Base-by-base conservation (phyloP, 257 asterid species). In the Przewalskia tangutica region DNA sequence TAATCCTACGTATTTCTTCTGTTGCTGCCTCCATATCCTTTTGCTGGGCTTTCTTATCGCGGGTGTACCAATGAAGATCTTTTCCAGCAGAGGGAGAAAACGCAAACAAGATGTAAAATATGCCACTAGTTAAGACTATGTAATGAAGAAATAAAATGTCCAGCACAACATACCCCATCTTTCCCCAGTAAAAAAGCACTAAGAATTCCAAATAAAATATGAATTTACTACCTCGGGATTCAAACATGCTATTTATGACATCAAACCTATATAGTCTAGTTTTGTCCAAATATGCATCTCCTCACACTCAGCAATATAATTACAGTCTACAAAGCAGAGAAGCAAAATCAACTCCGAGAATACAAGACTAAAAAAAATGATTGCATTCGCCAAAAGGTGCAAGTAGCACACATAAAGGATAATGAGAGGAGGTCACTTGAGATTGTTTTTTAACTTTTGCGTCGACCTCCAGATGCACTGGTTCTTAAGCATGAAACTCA, bases 41-140 rank as follows among this genome's bases (percentile, higher is more conserved):
- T 34, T 79, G 23, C 11, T 80, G 84, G 44, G 94, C 88, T 8
- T 91, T 92, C 81, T 96, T 96, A 77, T 92, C 97, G 42, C 98
- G 98, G 9, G 91, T 42, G 65, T 96, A 96, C 99, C 98, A 96
- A 63, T 88, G 86, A 76, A 96, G 97, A 88, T 96, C 99, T 87
- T 96, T 96, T 80, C 99, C 99, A 94, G 85, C 56, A 88, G 48
- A 59, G 42, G 0, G 44, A 58, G 73, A 13, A 40, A 34, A 11
- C 32, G 50, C 65, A 65, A 62, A 32, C 5, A 42, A 65, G 54
- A 81, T 10, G 20, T 14, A 51, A 64, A 12, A 64, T 32, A 65
- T 71, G 55, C n/a, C 79, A 46, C 40, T 71, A 71, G 13, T 46
- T 71, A 46, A 70, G 58, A 42, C 58, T 46, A 10, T 73, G 79